These are phyloP conservation scores for Exophiala spinifera DNA, from an alignment of 2,329 filamentous ascomycete genomes.

Conservation along the genomic window DNA sequence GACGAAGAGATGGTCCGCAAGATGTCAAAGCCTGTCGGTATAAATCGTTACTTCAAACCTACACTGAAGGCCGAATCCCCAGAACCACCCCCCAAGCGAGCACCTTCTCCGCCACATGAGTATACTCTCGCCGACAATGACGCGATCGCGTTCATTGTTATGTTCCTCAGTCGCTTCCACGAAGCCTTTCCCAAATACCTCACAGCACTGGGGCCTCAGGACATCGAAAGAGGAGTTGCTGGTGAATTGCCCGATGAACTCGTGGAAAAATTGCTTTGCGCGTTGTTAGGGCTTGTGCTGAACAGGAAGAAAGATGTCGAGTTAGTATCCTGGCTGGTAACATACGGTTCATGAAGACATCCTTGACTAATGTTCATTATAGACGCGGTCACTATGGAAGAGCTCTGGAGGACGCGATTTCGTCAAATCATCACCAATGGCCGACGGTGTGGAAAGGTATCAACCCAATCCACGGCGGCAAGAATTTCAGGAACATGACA, in stretches of 20 bases:
- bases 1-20: slow-evolving; percentile 50
- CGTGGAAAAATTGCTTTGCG: slow-evolving; percentile 84
- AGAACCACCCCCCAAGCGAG: slow-evolving; percentile 67
- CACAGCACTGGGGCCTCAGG: slow-evolving; percentile 88
- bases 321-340: slow-evolving; percentile 56
- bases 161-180: slow-evolving; percentile 92
- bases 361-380: slow-evolving; percentile 21
- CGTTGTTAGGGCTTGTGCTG: slow-evolving; percentile 78
- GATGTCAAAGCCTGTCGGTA: slow-evolving; percentile 41
- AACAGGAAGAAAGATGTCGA: slow-evolving; percentile 99
- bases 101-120: slow-evolving; percentile 86
- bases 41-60: slow-evolving; percentile 49
- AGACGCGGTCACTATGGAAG: slow-evolving; percentile 91
- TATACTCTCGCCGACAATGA: slow-evolving; percentile 85
- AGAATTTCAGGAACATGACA: slow-evolving; percentile 77
- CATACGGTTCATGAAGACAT: not conserved
- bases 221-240: slow-evolving; percentile 82
- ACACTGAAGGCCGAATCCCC: slow-evolving; percentile 31
- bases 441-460: slow-evolving; percentile 75
- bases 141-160: slow-evolving; percentile 96
- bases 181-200: slow-evolving; percentile 86
- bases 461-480: slow-evolving; percentile 77
- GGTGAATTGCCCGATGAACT: slow-evolving; percentile 77
- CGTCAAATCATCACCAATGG: slow-evolving; percentile 85
- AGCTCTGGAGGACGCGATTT: slow-evolving; percentile 88